Evolutionary conservation across 352 stramenopile species (phyloP), one percentile per base, ranked within the genome.

Genomic region (Pythium guiyangense): DNA sequence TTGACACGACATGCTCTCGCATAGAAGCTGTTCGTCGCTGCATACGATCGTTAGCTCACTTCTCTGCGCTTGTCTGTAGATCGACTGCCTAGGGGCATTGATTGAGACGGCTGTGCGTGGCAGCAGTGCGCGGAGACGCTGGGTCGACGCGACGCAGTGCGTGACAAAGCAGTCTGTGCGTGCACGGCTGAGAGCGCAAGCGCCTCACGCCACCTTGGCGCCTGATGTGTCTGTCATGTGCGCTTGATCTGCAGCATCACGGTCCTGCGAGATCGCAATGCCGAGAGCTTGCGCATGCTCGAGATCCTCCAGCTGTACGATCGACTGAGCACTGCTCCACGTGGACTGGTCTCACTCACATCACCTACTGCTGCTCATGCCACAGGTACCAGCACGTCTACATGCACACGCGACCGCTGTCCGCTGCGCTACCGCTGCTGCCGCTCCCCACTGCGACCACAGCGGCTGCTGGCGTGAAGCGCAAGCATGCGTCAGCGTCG

Each of bases 211-310:
- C 15, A 11, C 15, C 14, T 20, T 18, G 18, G 14, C 15, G 0
- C n/a, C 17, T 27, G 20, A 4, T 34, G 20, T 10, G 6, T 18
- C 15, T 42, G 10, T 42, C n/a, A 10, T 10, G 20, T 35, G n/a
- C 15, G 12, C 11, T 29, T 18, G 2, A 55, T 52, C 5, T 20
- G 6, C 31, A 86, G 74, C 49, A 35, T 86, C 44, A 49, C 49
- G 26, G 59, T 85, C 52, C 43, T 79, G 4, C 64, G 74, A 4
- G 75, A 90, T 58, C 67, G 54, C 49, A 90, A 90, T 44, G 60
- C 70, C 14, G 79, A 90, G 67, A 81, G 66, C 17, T 66, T 90
- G 25, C 71, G 69, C 17, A 74, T 87, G 63, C 71, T 90, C 37
- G 73, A 90, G 48, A 72, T 73, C 42, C 60, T 90, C 37, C 61